Conservation (phyloP, 129 eudicot genomes). For the Flaveria bidentis region DNA sequence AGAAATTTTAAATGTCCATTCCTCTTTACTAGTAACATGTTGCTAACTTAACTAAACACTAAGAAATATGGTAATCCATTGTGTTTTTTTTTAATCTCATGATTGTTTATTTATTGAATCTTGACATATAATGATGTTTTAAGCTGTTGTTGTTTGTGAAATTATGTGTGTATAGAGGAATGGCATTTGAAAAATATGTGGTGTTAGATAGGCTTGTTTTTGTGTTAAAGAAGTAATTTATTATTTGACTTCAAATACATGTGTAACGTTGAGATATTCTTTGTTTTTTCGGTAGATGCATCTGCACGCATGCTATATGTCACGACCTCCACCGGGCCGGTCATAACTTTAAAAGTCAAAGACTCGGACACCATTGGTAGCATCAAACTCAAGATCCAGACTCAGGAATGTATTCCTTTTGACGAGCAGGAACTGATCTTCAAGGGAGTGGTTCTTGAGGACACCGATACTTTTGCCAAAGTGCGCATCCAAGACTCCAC, state of each 20-base stretch:
- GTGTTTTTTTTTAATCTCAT: neutral
- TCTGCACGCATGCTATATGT: neutral
- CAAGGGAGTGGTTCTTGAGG: neutral
- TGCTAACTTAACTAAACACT: neutral
- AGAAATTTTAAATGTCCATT: no score
- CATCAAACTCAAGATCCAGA: neutral
- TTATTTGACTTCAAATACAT: neutral
- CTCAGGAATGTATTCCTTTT: neutral
- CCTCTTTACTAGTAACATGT: neutral
- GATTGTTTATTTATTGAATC: neutral
- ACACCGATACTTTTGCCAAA: neutral
- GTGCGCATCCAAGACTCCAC: neutral
- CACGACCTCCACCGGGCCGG: neutral
- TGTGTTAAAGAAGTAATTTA: neutral
- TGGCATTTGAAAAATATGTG: neutral
- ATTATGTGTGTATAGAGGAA: neutral
- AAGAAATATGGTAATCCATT: neutral
- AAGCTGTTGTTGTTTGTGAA: neutral
- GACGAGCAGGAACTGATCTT: constrained; percentile 14
- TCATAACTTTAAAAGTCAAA: neutral
- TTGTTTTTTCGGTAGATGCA: neutral
- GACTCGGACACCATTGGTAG: neutral
- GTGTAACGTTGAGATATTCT: neutral
- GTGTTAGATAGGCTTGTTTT: neutral
- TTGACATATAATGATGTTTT: neutral